Evolutionary conservation across 23 red algal genomes (phyloP).

Genomic region (Gracilaria caudata): DNA sequence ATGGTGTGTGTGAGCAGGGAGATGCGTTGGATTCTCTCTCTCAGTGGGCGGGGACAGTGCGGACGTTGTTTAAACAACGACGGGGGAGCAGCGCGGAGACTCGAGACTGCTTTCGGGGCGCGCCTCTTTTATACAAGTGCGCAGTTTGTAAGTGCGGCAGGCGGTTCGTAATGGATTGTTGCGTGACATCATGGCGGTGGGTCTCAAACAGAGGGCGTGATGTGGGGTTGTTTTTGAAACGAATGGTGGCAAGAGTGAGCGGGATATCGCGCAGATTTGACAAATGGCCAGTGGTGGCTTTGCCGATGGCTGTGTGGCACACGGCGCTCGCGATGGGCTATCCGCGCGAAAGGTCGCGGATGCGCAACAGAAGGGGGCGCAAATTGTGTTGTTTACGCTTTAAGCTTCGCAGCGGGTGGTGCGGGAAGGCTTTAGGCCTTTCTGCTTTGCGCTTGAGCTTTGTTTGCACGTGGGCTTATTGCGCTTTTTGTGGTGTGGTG

Average conservation of each 20-base stretch:
- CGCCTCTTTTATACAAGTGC: too few relatives aligned
- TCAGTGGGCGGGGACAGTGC: neutral
- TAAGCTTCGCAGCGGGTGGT: neutral
- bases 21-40: neutral
- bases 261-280: constrained; percentile 13
- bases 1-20: neutral
- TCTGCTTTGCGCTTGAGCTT: neutral
- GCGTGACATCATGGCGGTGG: too few relatives aligned
- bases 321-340: neutral
- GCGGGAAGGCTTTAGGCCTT: neutral
- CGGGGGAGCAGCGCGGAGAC: too few relatives aligned
- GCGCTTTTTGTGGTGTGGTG: neutral
- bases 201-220: too few relatives aligned
- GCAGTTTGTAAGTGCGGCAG: neutral
- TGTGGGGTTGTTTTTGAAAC: too few relatives aligned
- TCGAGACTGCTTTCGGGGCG: too few relatives aligned
- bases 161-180: neutral
- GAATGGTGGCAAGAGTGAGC: neutral
- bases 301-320: neutral
- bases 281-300: neutral
- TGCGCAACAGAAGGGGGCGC: too few relatives aligned
- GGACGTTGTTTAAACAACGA: too few relatives aligned
- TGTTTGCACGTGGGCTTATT: neutral
- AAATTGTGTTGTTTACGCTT: neutral
- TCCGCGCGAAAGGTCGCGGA: neutral